phyloP scores from a whole-genome alignment of 2,329 filamentous ascomycete species.

The Coniochaeta sp. region DNA sequence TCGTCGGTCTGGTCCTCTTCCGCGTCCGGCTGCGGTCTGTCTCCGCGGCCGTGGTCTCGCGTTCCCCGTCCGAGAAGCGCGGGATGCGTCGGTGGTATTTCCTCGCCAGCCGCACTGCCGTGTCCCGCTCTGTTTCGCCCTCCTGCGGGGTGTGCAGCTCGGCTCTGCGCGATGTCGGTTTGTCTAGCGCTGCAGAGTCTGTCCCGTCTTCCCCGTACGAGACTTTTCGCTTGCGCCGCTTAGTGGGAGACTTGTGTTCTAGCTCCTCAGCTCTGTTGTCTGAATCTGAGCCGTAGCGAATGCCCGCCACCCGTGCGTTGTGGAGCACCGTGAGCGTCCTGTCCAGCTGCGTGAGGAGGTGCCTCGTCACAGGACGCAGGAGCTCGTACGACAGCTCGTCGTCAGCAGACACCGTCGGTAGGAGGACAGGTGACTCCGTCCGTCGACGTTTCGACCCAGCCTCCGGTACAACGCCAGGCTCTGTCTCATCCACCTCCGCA shows the following conservation, averaged over 20 bases:
- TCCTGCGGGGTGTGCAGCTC: slow-evolving; percentile 12
- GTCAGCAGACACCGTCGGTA: slow-evolving; percentile 57
- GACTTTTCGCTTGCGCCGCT: neutral
- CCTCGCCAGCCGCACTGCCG: slow-evolving; percentile 23
- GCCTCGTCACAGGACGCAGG: slow-evolving; percentile 61
- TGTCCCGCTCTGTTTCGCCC: slow-evolving; percentile 25
- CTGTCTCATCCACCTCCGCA: neutral
- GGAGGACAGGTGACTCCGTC: slow-evolving; percentile 18
- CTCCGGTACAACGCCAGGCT: slow-evolving; percentile 4
- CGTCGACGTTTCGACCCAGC: slow-evolving; percentile 4
- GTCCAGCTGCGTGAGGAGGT: slow-evolving; percentile 65
- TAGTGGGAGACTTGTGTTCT: neutral
- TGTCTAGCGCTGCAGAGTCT: neutral
- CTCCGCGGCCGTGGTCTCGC: slow-evolving; percentile 14
- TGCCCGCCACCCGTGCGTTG: slow-evolving; percentile 50
- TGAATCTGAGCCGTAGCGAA: slow-evolving; percentile 16
- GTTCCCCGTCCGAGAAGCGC: slow-evolving; percentile 30
- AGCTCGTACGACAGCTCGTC: slow-evolving; percentile 61
- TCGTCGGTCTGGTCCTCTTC: slow-evolving; percentile 1
- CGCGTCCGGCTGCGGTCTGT: neutral
- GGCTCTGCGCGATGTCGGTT: slow-evolving; percentile 9
- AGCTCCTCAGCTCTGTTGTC: slow-evolving; percentile 3
- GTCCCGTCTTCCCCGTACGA: neutral
- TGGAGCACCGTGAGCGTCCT: slow-evolving; percentile 63
- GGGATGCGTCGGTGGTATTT: slow-evolving; percentile 27